Conservation (phyloP, 2,329 filamentous ascomycete species). For the Byssothecium circinans region DNA sequence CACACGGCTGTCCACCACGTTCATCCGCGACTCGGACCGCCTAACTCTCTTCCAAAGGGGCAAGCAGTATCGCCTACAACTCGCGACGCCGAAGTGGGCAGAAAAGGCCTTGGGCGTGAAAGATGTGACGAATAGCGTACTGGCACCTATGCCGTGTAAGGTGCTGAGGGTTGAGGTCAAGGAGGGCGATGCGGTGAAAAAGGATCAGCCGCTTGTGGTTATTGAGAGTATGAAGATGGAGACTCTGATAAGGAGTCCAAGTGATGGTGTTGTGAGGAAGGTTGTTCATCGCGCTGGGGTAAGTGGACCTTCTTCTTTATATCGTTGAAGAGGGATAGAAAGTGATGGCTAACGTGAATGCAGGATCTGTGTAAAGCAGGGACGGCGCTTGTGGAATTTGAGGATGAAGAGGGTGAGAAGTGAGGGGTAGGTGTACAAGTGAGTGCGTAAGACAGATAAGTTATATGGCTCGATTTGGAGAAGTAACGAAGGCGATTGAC, state of each 20-base stretch:
- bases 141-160: conserved; percentile 97
- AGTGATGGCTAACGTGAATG: conserved; percentile 12
- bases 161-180: conserved; percentile 85
- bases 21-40: conserved; percentile 65
- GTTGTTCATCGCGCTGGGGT: conserved; percentile 54
- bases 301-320: conserved; percentile 19
- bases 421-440: background rate
- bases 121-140: conserved; percentile 77
- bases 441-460: background rate
- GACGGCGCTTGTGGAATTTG: conserved; percentile 43
- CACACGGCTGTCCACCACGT: conserved; percentile 75
- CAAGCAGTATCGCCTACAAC: conserved; percentile 58
- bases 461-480: too few relatives aligned
- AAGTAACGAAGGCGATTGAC: too few relatives aligned
- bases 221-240: conserved; percentile 59
- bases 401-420: conserved; percentile 13
- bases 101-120: conserved; percentile 84
- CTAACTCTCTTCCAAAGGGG: conserved; percentile 78
- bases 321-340: too few relatives aligned
- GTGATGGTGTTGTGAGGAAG: conserved; percentile 50
- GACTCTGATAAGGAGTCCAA: conserved; percentile 55
- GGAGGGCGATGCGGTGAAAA: conserved; percentile 79
- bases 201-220: conserved; percentile 84
- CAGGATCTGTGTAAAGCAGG: conserved; percentile 49
- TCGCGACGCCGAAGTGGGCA: conserved; percentile 72